These are phyloP conservation scores for Rhizopogon roseolus DNA, from an alignment of 768 basidiomycete species.

Conservation along the genomic window DNA sequence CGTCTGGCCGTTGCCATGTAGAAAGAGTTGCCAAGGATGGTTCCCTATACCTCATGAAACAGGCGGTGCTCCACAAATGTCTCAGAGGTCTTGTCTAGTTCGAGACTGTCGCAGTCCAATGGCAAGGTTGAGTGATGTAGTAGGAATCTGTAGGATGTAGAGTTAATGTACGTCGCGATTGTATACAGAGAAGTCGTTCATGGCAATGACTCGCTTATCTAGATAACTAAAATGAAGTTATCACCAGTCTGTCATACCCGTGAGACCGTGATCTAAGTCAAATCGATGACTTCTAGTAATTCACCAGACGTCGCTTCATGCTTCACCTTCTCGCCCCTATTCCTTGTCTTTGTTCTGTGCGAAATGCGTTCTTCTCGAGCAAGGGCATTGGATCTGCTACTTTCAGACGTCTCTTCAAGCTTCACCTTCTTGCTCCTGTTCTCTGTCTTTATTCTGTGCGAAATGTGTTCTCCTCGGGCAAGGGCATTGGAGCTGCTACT, in stretches of 20 bases:
- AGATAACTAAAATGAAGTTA: not conserved
- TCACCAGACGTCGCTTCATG: slow-evolving; percentile 13
- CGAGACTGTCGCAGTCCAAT: too few species aligned
- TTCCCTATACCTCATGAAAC: too few species aligned
- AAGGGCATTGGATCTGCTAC: slow-evolving; percentile 8
- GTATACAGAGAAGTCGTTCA: not conserved
- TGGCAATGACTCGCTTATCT: not conserved
- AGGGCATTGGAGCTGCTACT: slow-evolving; percentile 6
- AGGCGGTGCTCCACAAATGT: too few species aligned
- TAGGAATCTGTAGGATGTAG: too few species aligned
- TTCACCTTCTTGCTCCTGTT: slow-evolving; percentile 16
- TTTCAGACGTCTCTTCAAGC: too few species aligned
- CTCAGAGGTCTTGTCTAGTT: too few species aligned
- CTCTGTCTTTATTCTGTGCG: not conserved
- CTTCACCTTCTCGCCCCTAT: slow-evolving; percentile 20
- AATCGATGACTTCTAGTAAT: slow-evolving; percentile 24
- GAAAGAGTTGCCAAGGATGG: too few species aligned
- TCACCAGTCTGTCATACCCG: not conserved
- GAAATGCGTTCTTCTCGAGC: not conserved
- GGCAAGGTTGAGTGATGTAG: too few species aligned
- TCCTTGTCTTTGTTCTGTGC: not conserved
- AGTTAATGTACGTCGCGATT: too few species aligned
- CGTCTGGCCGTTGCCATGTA: too few species aligned
- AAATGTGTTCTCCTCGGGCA: not conserved
- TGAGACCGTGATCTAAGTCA: slow-evolving; percentile 12